phyloP scores from a whole-genome alignment of 2,329 filamentous ascomycete species.

The Diaporthe ilicicola region DNA sequence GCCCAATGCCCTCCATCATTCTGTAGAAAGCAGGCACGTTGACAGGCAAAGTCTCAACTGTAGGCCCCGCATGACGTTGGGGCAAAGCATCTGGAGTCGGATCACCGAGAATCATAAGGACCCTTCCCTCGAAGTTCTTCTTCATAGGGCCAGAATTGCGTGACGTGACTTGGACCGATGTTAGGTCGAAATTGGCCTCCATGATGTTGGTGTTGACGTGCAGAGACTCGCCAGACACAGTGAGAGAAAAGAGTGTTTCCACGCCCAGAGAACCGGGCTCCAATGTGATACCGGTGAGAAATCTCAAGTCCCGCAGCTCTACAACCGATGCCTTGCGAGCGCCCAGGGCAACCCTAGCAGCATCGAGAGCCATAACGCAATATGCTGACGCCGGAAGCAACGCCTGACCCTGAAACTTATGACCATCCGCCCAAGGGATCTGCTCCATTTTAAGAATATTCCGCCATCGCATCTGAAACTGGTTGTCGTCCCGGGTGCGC shows the following conservation, averaged over 20 bases:
- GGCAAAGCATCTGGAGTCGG: slow-evolving; percentile 42
- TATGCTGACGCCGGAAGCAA: slow-evolving; percentile 58
- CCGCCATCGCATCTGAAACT: slow-evolving; percentile 49
- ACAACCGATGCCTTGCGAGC: slow-evolving; percentile 39
- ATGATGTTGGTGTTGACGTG: slow-evolving; percentile 32
- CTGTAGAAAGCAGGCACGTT: slow-evolving; percentile 47
- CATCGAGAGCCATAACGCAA: slow-evolving; percentile 56
- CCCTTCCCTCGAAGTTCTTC: slow-evolving; percentile 45
- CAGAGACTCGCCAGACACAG: background rate
- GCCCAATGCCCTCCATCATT: slow-evolving; percentile 50
- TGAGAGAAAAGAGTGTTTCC: slow-evolving; percentile 47
- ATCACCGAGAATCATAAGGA: slow-evolving; percentile 45
- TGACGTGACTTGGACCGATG: slow-evolving; percentile 42
- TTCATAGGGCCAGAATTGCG: slow-evolving; percentile 46
- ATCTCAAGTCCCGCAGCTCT: slow-evolving; percentile 44
- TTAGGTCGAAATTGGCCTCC: slow-evolving; percentile 44
- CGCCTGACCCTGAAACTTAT: slow-evolving; percentile 53
- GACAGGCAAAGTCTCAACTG: slow-evolving; percentile 45
- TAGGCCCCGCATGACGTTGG: slow-evolving; percentile 3
- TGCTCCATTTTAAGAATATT: slow-evolving; percentile 49
- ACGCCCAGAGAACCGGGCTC: slow-evolving; percentile 45
- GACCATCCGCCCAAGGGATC: slow-evolving; percentile 51
- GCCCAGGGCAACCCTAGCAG: slow-evolving; percentile 43
- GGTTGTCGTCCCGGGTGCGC: slow-evolving; percentile 48
- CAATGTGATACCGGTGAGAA: slow-evolving; percentile 44